These are phyloP conservation scores for Ascochyta clinopodiicola DNA, from an alignment of 2,329 filamentous ascomycete genomes.

Conservation along the genomic window DNA sequence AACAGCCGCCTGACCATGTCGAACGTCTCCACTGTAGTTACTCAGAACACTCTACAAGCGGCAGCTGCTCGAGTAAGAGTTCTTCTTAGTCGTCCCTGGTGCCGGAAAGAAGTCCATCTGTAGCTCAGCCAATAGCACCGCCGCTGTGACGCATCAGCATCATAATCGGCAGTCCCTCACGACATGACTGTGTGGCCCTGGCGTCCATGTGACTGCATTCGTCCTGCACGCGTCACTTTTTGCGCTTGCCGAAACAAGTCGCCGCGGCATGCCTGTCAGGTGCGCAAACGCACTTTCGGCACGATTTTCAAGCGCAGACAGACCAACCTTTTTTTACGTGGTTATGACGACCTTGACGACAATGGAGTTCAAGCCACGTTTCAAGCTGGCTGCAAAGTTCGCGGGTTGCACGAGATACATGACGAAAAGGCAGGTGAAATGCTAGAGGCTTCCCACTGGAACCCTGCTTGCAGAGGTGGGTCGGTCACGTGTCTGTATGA, in stretches of 20 bases:
- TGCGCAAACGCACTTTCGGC: neutral
- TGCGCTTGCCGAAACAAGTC: conserved; percentile 1
- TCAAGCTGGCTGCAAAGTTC: conserved; percentile 3
- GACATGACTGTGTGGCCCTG: neutral
- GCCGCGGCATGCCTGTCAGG: neutral
- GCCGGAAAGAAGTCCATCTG: neutral
- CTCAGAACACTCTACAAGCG: neutral
- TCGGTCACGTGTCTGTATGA: conserved; percentile 3
- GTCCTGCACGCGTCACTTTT: conserved; percentile 4
- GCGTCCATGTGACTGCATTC: neutral
- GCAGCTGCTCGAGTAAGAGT: neutral
- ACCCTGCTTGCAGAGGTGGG: neutral
- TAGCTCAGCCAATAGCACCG: conserved; percentile 3
- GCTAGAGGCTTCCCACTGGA: neutral
- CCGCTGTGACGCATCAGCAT: neutral
- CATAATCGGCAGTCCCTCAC: conserved; percentile 6
- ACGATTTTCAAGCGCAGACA: neutral
- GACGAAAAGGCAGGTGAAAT: neutral
- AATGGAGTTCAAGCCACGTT: conserved; percentile 1
- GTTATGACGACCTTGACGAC: conserved; percentile 2
- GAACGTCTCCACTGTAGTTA: neutral
- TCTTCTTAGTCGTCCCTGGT: neutral
- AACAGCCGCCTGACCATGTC: neutral
- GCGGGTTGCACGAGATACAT: neutral
- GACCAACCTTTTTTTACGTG: neutral